These are phyloP conservation scores for Apiotrichum brassicae DNA, from an alignment of 1,284 basidiomycete genomes.

Conservation along the genomic window DNA sequence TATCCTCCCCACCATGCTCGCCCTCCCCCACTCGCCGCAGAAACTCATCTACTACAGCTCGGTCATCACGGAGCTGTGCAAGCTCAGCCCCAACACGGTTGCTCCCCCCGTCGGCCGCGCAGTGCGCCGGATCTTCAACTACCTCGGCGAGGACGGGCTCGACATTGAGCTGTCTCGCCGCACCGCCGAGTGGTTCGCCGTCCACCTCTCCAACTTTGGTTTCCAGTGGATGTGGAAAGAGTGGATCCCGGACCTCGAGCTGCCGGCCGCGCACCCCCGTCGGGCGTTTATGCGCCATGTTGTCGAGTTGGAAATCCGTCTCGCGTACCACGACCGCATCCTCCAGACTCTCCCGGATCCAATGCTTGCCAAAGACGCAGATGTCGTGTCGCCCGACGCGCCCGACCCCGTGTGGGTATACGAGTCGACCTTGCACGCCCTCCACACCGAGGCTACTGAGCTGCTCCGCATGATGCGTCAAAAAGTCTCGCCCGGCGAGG, in stretches of 20 bases:
- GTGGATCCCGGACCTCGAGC: slow-evolving; percentile 81
- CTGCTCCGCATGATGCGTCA: slow-evolving; percentile 73
- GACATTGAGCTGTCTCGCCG: slow-evolving; percentile 76
- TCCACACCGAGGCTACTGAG: slow-evolving; percentile 72
- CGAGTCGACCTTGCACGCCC: slow-evolving; percentile 66
- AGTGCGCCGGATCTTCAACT: slow-evolving; percentile 74
- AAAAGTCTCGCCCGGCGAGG: slow-evolving; percentile 62
- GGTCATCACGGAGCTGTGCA: slow-evolving; percentile 88
- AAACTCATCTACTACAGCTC: slow-evolving; percentile 81
- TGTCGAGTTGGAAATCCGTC: slow-evolving; percentile 80
- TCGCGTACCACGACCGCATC: slow-evolving; percentile 92
- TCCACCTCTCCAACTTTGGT: slow-evolving; percentile 95
- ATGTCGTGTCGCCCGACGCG: slow-evolving; percentile 63
- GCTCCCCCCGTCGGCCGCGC: slow-evolving; percentile 95
- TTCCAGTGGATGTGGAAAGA: slow-evolving; percentile 99
- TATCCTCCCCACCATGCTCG: slow-evolving; percentile 67
- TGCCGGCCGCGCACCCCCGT: slow-evolving; percentile 72
- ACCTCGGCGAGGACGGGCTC: slow-evolving; percentile 64
- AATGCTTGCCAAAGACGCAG: slow-evolving; percentile 54
- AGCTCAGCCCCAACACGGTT: slow-evolving; percentile 79
- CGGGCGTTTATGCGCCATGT: slow-evolving; percentile 81
- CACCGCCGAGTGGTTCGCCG: slow-evolving; percentile 89
- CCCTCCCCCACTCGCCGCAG: slow-evolving; percentile 69
- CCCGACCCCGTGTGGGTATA: slow-evolving; percentile 81
- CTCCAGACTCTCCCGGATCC: slow-evolving; percentile 77